These are phyloP conservation scores for Paracorniculantispora psalliotae DNA, from an alignment of 2,329 filamentous ascomycete genomes.

Conservation along the genomic window DNA sequence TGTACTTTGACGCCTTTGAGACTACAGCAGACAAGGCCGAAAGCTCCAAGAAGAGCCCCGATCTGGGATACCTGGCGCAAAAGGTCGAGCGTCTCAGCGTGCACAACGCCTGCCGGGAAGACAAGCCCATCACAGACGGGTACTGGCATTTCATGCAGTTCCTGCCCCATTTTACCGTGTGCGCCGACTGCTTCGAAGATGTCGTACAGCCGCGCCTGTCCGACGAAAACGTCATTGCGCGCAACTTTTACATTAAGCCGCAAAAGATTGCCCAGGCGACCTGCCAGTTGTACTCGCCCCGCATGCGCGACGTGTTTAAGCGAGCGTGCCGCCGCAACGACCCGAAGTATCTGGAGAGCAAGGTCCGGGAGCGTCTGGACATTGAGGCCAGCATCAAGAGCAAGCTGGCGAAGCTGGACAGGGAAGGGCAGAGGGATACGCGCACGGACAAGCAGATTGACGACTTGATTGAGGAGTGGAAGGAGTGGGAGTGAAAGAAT, in stretches of 20 bases:
- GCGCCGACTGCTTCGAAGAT: slow-evolving; percentile 79
- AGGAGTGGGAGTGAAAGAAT: slow-evolving; percentile 50
- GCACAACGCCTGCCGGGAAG: slow-evolving; percentile 59
- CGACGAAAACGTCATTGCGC: slow-evolving; percentile 50
- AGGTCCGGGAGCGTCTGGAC: slow-evolving; percentile 53
- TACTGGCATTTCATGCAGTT: slow-evolving; percentile 75
- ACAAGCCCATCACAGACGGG: slow-evolving; percentile 55
- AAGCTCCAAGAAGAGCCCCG: slow-evolving; percentile 40
- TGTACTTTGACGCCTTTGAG: slow-evolving; percentile 59
- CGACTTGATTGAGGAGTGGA: slow-evolving; percentile 52
- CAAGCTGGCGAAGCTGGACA: slow-evolving; percentile 42
- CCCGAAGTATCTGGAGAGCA: slow-evolving; percentile 54
- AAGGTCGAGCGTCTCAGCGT: slow-evolving; percentile 55
- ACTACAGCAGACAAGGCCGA: slow-evolving; percentile 48
- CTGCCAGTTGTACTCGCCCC: slow-evolving; percentile 76
- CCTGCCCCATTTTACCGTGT: slow-evolving; percentile 75
- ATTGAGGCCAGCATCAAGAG: slow-evolving; percentile 57
- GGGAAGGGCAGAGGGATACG: slow-evolving; percentile 27
- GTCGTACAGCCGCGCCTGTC: slow-evolving; percentile 66
- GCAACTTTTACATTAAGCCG: slow-evolving; percentile 59
- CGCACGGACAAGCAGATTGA: slow-evolving; percentile 41
- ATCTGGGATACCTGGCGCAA: slow-evolving; percentile 59
- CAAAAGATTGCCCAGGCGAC: slow-evolving; percentile 50
- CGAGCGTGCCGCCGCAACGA: slow-evolving; percentile 64
- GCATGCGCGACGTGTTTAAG: slow-evolving; percentile 71